Conservation (phyloP, 2,329 filamentous ascomycete genomes). For the Blastomyces percursus region DNA sequence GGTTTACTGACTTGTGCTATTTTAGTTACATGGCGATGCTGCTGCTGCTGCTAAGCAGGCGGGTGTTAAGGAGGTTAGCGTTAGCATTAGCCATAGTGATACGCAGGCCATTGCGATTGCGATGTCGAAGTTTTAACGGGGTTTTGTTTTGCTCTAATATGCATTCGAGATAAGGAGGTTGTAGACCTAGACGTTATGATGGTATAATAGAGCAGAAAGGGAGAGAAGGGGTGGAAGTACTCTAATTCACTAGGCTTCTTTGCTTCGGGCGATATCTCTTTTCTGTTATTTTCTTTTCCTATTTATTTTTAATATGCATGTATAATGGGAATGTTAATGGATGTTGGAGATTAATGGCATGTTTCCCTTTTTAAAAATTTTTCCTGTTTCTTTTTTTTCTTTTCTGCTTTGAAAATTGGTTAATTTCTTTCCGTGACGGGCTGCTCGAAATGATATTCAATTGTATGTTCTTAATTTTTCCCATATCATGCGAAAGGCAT, state of each 20-base stretch:
- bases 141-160: background rate
- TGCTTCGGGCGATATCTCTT: background rate
- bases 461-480: background rate
- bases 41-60: conserved; percentile 72
- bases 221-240: background rate
- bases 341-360: background rate
- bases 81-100: conserved; percentile 95
- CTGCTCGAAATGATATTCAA: background rate
- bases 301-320: background rate
- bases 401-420: background rate
- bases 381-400: background rate
- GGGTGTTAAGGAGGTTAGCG: conserved; percentile 75
- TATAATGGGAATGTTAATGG: background rate
- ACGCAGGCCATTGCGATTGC: conserved; percentile 90
- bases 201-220: background rate
- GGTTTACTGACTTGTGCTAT: background rate
- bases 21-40: conserved; percentile 74
- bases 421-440: background rate
- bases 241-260: background rate
- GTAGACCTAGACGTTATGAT: background rate
- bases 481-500: background rate
- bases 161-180: background rate
- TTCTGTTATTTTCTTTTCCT: background rate
- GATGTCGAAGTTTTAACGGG: conserved; percentile 60
- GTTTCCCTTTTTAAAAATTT: background rate